These are phyloP conservation scores for Spergularia marina DNA, from an alignment of 148 eudicot genomes.

Conservation along the genomic window DNA sequence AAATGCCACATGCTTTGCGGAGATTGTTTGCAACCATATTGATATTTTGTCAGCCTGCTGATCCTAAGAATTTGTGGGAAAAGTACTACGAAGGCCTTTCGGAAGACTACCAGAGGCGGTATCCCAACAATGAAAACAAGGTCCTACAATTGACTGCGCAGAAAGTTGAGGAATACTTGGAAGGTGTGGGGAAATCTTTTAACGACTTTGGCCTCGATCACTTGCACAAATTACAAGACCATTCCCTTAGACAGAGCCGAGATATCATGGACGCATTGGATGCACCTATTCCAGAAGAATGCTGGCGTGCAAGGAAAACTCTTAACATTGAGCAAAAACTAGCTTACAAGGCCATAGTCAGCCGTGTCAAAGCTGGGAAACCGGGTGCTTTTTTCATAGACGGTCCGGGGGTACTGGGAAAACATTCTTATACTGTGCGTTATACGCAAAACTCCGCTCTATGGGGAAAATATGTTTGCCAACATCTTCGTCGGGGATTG, in stretches of 20 bases:
- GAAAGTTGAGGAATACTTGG: not conserved
- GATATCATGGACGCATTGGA: not conserved
- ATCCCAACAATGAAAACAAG: not conserved
- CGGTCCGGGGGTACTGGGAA: not conserved
- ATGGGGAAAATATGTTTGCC: not conserved
- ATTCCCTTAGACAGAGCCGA: not conserved
- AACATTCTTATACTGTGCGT: not conserved
- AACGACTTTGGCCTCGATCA: not conserved
- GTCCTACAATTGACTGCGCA: too few relatives aligned
- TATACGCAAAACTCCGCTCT: not conserved
- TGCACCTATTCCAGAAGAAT: not conserved
- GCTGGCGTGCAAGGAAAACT: not conserved
- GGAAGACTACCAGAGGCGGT: not conserved
- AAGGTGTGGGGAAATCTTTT: not conserved
- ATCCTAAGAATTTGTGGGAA: not conserved
- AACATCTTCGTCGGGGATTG: too few relatives aligned
- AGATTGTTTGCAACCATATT: not conserved
- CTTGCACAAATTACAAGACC: too few relatives aligned
- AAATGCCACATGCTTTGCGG: too few relatives aligned
- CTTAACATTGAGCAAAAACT: not conserved
- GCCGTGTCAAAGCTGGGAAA: not conserved
- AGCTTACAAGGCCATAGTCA: not conserved
- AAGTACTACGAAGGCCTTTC: not conserved
- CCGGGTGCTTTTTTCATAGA: not conserved
- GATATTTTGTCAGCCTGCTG: not conserved